Percentiles rank a stretch among this genome's conserved stretches.
Evolutionary conservation across 2,329 filamentous ascomycete species (phyloP).

Genomic region (Harringtonia aguacate): DNA sequence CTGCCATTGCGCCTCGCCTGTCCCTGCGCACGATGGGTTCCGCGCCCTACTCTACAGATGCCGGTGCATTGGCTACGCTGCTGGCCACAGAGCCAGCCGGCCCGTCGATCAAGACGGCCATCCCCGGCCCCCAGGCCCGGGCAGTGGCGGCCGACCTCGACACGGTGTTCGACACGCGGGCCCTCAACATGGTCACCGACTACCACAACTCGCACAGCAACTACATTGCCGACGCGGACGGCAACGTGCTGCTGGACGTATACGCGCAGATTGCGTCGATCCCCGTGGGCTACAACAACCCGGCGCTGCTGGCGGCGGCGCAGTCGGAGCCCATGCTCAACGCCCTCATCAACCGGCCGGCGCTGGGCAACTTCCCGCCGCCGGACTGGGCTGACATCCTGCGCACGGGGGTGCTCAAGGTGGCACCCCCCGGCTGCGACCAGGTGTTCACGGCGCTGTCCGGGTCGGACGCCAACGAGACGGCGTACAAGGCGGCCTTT

Average conservation of each 20-base stretch:
- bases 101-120: conserved; percentile 44
- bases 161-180: conserved; percentile 75
- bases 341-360: conserved; percentile 78
- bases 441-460: conserved; percentile 88
- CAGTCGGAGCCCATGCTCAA: conserved; percentile 68
- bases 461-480: conserved; percentile 88
- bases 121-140: conserved; percentile 69
- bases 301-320: conserved; percentile 57
- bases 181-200: conserved; percentile 72
- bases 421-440: conserved; percentile 71
- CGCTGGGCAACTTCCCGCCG: conserved; percentile 82
- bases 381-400: conserved; percentile 75
- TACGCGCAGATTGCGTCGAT: conserved; percentile 92
- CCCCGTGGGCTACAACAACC: conserved; percentile 87
- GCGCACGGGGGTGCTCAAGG: conserved; percentile 68
- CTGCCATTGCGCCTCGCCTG: too few relatives aligned
- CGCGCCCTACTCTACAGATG: conserved; percentile 5
- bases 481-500: conserved; percentile 90
- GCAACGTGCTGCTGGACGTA: conserved; percentile 63
- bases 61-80: conserved; percentile 14
- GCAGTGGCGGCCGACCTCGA: conserved; percentile 59
- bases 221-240: conserved; percentile 66
- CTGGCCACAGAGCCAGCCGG: conserved; percentile 34
- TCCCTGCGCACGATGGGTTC: conserved; percentile 12
- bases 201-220: conserved; percentile 69